Evolutionary conservation across 768 basidiomycete species (phyloP).

Genomic region (Russula lepida): DNA sequence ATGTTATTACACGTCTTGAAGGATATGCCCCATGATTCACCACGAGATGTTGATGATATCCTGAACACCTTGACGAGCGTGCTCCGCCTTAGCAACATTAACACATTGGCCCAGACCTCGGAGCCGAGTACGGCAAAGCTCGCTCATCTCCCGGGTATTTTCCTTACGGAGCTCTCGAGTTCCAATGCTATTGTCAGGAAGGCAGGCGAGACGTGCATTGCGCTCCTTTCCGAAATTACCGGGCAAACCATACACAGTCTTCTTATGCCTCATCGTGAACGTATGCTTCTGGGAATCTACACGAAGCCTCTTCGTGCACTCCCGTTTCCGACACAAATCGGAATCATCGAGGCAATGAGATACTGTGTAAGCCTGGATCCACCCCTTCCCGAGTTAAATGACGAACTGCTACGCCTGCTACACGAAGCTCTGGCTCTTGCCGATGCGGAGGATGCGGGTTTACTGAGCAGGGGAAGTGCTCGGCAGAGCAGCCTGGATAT

Average conservation of each 20-base stretch:
- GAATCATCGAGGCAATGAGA: slow-evolving; percentile 94
- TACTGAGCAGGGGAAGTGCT: slow-evolving; percentile 64
- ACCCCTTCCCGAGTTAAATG: slow-evolving; percentile 83
- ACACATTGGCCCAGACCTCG: slow-evolving; percentile 39
- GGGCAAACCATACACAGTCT: slow-evolving; percentile 67
- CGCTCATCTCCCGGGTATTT: slow-evolving; percentile 65
- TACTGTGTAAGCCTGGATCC: slow-evolving; percentile 88
- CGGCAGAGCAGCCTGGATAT: slow-evolving; percentile 77
- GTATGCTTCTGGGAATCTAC: slow-evolving; percentile 83
- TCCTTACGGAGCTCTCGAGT: slow-evolving; percentile 83
- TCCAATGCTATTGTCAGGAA: slow-evolving; percentile 79
- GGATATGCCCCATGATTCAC: slow-evolving; percentile 86
- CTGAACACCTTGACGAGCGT: slow-evolving; percentile 65
- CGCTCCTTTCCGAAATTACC: slow-evolving; percentile 65
- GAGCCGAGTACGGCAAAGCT: slow-evolving; percentile 38
- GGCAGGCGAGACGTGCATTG: slow-evolving; percentile 74
- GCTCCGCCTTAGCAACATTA: slow-evolving; percentile 49
- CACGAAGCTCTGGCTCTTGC: slow-evolving; percentile 93
- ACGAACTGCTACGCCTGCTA: slow-evolving; percentile 82
- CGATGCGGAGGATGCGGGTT: slow-evolving; percentile 86
- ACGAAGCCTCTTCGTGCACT: slow-evolving; percentile 95
- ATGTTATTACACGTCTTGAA: slow-evolving; percentile 88
- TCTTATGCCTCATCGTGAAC: slow-evolving; percentile 77
- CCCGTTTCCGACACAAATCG: slow-evolving; percentile 92
- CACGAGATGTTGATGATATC: slow-evolving; percentile 72